Base-by-base conservation (phyloP, 2,329 filamentous ascomycete genomes). In the Penicillium sp. region DNA sequence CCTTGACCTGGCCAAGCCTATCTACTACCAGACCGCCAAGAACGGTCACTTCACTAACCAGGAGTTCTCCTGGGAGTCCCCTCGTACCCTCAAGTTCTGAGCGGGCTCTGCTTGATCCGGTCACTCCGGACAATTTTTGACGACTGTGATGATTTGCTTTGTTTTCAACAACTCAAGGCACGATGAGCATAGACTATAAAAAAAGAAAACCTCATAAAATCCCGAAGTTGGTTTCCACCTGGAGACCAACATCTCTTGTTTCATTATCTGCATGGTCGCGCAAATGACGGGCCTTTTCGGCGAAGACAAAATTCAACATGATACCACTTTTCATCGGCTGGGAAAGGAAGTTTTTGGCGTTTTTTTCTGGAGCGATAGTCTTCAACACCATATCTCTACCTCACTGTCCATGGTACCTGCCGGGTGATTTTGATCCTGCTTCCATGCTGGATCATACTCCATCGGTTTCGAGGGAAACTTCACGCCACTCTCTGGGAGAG, bases 31-130 rank as follows among this genome's bases (percentile, higher is more conserved):
- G 83, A 99, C 94, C 57, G 94, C 94, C 81, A 97, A 97, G 90
- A 97, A 97, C 82, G 94, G 94, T 71, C 94, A 99, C 86, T 99
- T 99, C 81, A 96, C 92, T 80, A 94, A 97, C 89, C 94, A 96
- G 86, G 82, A 78, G 78, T 99, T 99, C 86, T 86, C 82, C 80
- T 99, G 94, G 94, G 94, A 99, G 87, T 86, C 97, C 86, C 93
- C 94, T 74, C 97, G 96, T 90, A 71, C 83, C 68, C 90, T 99
- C 74, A 92, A 89, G 81, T 89, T 90, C 80, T 97, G 96, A 85
- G 76, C 70, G 66, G 56, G 57, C 40, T 52, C 55, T 51, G 37
- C 55, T 64, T 48, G 52, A 49, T 59, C 56, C 56, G 53, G 52
- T 65, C 45, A 58, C 48, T 58, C 59, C 52, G 61, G 61, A 61